A percentile compares a stretch with the other conserved stretches of the same genome.
Evolutionary conservation across 23 red algal genomes (phyloP).

Genomic region (Gracilaria domingensis): DNA sequence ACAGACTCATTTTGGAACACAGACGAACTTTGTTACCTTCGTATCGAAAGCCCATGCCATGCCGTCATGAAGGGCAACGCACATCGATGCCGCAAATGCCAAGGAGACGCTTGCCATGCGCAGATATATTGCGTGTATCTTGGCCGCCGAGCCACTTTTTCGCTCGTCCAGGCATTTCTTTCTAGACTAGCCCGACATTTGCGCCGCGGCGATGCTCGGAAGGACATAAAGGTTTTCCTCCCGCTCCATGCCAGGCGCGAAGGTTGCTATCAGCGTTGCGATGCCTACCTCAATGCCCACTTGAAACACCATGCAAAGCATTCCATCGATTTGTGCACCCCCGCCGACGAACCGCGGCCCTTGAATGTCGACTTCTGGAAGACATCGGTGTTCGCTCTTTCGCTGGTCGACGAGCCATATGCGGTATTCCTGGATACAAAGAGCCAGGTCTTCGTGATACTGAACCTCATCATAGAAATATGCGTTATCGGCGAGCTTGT

Average conservation of each 20-base stretch:
- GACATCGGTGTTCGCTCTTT: background rate
- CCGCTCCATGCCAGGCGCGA: constrained; percentile 1
- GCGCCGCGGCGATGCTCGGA: background rate
- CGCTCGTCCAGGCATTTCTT: background rate
- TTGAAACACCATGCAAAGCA: background rate
- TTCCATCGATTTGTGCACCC: background rate
- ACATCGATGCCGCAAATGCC: background rate
- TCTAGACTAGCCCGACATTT: background rate
- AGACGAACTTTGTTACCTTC: background rate
- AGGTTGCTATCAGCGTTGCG: background rate
- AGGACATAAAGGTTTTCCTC: background rate
- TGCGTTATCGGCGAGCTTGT: background rate
- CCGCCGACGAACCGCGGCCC: background rate
- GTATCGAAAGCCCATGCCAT: background rate
- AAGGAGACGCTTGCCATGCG: background rate
- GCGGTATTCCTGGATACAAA: background rate
- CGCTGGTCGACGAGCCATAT: background rate
- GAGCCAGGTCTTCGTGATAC: background rate
- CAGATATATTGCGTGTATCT: background rate
- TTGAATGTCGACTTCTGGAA: background rate
- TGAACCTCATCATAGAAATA: background rate
- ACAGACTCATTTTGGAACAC: background rate
- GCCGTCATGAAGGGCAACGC: background rate
- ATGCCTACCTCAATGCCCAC: background rate
- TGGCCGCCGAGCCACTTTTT: background rate